Evolutionary conservation across 2,329 filamentous ascomycete genomes (phyloP).

Genomic region (Penicillium rolfsii): DNA sequence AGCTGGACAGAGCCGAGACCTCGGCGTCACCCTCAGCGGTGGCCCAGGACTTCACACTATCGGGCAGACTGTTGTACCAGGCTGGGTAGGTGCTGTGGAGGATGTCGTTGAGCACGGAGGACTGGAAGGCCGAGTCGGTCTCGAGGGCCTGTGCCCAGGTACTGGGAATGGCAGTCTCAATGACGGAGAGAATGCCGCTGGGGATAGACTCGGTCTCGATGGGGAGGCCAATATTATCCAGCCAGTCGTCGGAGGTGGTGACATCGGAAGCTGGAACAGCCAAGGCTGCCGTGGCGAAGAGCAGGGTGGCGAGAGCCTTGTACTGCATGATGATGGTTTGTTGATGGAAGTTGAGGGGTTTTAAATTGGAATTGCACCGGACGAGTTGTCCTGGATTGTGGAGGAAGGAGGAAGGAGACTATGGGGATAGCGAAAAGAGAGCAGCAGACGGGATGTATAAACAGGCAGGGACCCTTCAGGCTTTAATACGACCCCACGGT

Average conservation of each 20-base stretch:
- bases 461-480: not conserved
- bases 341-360: not conserved
- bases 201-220: slow-evolving; percentile 5
- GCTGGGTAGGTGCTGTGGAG: slow-evolving; percentile 19
- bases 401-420: too few species aligned
- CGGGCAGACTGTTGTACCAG: slow-evolving; percentile 25
- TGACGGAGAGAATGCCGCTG: slow-evolving; percentile 7
- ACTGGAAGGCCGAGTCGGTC: slow-evolving; percentile 13
- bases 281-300: slow-evolving; percentile 16
- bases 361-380: too few species aligned
- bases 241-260: not conserved
- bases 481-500: not conserved
- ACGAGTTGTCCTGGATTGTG: not conserved
- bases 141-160: slow-evolving; percentile 15
- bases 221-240: not conserved
- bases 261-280: slow-evolving; percentile 8
- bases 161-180: slow-evolving; percentile 20
- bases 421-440: not conserved
- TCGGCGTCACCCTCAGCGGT: slow-evolving; percentile 16
- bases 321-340: slow-evolving; percentile 17
- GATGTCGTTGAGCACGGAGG: slow-evolving; percentile 15
- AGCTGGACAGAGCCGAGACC: slow-evolving; percentile 12
- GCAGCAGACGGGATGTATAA: not conserved
- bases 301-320: slow-evolving; percentile 16
- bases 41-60: slow-evolving; percentile 18